These are phyloP conservation scores for Solanum pimpinellifolium DNA, from an alignment of 257 asterid species.

Conservation along the genomic window DNA sequence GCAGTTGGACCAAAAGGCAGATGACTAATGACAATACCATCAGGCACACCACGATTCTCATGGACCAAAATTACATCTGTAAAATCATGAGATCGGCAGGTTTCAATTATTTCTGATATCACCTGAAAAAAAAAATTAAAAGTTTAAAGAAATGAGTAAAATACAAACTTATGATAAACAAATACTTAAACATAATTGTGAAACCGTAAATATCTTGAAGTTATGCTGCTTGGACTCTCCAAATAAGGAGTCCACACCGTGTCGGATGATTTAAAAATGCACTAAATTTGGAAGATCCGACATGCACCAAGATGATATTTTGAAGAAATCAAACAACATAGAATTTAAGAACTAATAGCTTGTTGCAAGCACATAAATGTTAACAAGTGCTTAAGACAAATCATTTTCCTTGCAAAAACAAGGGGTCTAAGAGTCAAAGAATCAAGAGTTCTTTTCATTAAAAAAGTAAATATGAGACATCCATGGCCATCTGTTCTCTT, in stretches of 20 bases:
- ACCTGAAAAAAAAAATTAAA: slow-evolving; percentile 30
- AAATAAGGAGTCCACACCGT: background rate
- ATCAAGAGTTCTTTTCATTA: background rate
- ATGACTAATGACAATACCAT: slow-evolving; percentile 80
- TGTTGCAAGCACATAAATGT: background rate
- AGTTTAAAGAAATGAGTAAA: background rate
- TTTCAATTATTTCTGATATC: slow-evolving; percentile 80
- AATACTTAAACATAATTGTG: background rate
- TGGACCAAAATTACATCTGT: slow-evolving; percentile 86
- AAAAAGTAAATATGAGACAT: background rate
- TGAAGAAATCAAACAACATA: background rate
- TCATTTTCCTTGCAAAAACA: background rate
- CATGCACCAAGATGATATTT: background rate
- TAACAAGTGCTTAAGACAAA: background rate
- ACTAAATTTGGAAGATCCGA: background rate
- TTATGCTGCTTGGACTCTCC: background rate
- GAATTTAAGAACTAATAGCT: background rate
- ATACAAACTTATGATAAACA: background rate
- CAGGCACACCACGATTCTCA: slow-evolving; percentile 96
- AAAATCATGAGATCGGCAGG: slow-evolving; percentile 80
- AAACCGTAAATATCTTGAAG: background rate
- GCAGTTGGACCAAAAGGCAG: slow-evolving; percentile 97
- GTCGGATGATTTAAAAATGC: background rate
- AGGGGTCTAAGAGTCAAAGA: background rate
- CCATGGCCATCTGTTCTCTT: background rate